These are phyloP conservation scores for Ophiostoma ulmi DNA, from an alignment of 2,329 filamentous ascomycete genomes.

Conservation along the genomic window DNA sequence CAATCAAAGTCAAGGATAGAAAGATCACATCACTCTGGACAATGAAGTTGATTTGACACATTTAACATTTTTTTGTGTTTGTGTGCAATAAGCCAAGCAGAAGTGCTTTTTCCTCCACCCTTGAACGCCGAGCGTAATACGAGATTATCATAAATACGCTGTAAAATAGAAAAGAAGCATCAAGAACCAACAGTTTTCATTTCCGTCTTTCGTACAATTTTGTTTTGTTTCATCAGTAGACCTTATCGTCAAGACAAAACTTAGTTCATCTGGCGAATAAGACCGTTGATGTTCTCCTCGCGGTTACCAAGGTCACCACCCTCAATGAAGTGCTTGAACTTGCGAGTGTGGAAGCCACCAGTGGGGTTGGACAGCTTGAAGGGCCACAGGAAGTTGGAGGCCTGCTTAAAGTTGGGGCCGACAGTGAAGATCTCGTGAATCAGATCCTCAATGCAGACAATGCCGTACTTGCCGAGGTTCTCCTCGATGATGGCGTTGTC, in stretches of 20 bases:
- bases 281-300: constrained; percentile 93
- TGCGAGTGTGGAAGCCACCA: constrained; percentile 90
- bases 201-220: constrained; percentile 22
- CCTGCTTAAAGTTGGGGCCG: constrained; percentile 99
- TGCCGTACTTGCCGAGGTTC: constrained; percentile 94
- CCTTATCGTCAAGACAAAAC: constrained; percentile 27
- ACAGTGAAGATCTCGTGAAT: constrained; percentile 99
- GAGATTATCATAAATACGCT: constrained; percentile 6
- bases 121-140: constrained; percentile 14
- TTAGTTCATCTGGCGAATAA: constrained; percentile 99
- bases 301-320: constrained; percentile 98
- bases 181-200: constrained; percentile 12
- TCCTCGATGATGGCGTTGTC: constrained; percentile 98
- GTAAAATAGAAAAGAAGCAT: constrained; percentile 9
- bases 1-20: not conserved
- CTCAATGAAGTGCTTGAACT: constrained; percentile 99
- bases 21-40: constrained; percentile 6
- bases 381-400: constrained; percentile 98
- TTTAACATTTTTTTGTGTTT: constrained; percentile 23
- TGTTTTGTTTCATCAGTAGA: constrained; percentile 22
- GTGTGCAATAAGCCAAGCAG: constrained; percentile 15
- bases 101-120: constrained; percentile 13
- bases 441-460: constrained; percentile 98
- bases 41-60: constrained; percentile 14
- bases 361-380: constrained; percentile 99